Evolutionary conservation across 2,329 filamentous ascomycete species (phyloP).

Genomic region (Sporothrix protearum): DNA sequence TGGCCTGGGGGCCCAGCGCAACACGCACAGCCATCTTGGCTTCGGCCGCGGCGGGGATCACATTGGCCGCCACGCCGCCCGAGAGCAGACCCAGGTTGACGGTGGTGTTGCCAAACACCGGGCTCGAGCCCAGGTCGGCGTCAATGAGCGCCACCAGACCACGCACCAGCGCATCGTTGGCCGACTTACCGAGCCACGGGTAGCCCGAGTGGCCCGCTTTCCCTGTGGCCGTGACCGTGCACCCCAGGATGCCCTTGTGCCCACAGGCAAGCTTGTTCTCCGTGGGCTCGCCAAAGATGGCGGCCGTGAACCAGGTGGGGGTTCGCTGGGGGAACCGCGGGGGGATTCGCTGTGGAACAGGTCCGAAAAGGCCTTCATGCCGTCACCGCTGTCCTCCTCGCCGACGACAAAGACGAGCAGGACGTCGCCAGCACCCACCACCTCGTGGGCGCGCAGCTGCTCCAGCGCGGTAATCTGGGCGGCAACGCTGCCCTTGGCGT

Average conservation of each 20-base stretch:
- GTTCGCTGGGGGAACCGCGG: too few species aligned
- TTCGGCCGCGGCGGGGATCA: constrained; percentile 71
- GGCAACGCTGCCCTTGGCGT: constrained; percentile 67
- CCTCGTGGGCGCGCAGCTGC: constrained; percentile 45
- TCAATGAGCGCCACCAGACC: constrained; percentile 64
- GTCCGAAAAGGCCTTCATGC: constrained; percentile 63
- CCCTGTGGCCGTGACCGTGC: constrained; percentile 65
- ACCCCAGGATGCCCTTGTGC: constrained; percentile 79
- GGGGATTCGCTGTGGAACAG: constrained; percentile 29
- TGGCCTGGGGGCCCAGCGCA: constrained; percentile 65
- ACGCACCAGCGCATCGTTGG: constrained; percentile 76
- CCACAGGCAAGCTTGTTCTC: constrained; percentile 82
- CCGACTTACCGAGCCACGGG: constrained; percentile 81
- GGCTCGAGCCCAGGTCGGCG: constrained; percentile 68
- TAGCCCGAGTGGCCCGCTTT: constrained; percentile 86
- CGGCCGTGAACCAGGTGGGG: constrained; percentile 53
- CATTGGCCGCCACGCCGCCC: constrained; percentile 83
- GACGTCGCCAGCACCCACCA: constrained; percentile 44
- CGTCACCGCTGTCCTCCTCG: constrained; percentile 76
- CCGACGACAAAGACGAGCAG: constrained; percentile 70
- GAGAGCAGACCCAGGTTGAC: constrained; percentile 76
- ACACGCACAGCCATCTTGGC: constrained; percentile 70
- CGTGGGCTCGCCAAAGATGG: constrained; percentile 92
- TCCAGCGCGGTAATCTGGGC: constrained; percentile 68
- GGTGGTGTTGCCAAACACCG: constrained; percentile 81